These are phyloP conservation scores for Thelonectria blattea DNA, from an alignment of 2,329 filamentous ascomycete species.

Conservation along the genomic window DNA sequence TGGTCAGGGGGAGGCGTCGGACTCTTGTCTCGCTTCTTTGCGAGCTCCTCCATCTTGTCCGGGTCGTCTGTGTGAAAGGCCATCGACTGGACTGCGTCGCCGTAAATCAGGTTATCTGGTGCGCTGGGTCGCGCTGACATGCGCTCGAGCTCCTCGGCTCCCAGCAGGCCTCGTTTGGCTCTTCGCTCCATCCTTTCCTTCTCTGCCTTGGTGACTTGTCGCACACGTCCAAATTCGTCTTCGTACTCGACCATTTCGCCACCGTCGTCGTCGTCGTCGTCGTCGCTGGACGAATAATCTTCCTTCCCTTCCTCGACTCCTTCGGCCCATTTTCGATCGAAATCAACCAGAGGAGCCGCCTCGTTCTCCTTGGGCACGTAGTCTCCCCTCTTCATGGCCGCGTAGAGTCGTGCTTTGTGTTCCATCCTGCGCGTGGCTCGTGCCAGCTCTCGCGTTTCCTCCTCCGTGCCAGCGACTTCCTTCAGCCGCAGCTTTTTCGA, in stretches of 20 bases:
- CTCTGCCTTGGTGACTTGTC: constrained; percentile 74
- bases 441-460: constrained; percentile 71
- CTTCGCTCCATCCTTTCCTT: constrained; percentile 67
- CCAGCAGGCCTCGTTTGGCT: constrained; percentile 55
- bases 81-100: constrained; percentile 80
- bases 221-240: constrained; percentile 89
- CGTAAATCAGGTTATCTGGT: constrained; percentile 78
- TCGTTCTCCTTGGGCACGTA: constrained; percentile 71
- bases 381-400: constrained; percentile 89
- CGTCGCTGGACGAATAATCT: constrained; percentile 61
- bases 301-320: constrained; percentile 56
- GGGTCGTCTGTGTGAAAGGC: constrained; percentile 81
- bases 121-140: constrained; percentile 72
- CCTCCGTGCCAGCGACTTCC: constrained; percentile 60
- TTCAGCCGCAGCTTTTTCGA: constrained; percentile 55
- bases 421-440: constrained; percentile 83
- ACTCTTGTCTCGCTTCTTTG: constrained; percentile 77
- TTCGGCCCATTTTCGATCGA: constrained; percentile 95
- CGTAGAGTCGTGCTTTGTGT: constrained; percentile 87
- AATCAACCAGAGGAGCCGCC: constrained; percentile 79
- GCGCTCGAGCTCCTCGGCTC: constrained; percentile 67
- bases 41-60: constrained; percentile 78
- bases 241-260: constrained; percentile 81
- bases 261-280: constrained; percentile 48
- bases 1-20: constrained; percentile 78